Conservation (phyloP, 352 stramenopile genomes). For the Phytophthora pistaciae region DNA sequence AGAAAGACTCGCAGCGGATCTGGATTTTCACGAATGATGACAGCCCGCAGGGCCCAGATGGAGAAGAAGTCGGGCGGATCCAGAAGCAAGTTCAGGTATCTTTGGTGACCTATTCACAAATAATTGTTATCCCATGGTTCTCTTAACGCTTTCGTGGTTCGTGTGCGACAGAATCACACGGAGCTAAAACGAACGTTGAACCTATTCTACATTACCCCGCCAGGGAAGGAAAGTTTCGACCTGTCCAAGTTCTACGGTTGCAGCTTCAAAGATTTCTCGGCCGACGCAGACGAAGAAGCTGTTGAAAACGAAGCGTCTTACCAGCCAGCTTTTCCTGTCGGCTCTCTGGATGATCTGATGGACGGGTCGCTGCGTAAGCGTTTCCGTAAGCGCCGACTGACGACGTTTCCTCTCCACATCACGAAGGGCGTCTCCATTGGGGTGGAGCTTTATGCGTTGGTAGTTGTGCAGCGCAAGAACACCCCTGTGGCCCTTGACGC, state of each 20-base stretch:
- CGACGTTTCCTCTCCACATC: conserved; percentile 71
- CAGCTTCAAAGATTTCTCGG: conserved; percentile 74
- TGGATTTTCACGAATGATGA: conserved; percentile 91
- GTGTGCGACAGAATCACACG: conserved; percentile 64
- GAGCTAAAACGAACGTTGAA: conserved; percentile 82
- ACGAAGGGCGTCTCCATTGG: conserved; percentile 82
- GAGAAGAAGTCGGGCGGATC: conserved; percentile 66
- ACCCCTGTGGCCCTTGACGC: conserved; percentile 72
- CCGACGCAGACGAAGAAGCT: conserved; percentile 27
- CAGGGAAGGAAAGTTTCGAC: conserved; percentile 62
- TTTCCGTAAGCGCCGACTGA: conserved; percentile 81
- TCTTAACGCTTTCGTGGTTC: neutral
- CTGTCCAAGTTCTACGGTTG: conserved; percentile 68
- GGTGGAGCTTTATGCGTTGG: conserved; percentile 78
- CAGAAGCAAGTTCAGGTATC: conserved; percentile 81
- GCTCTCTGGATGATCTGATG: conserved; percentile 79
- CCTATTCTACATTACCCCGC: conserved; percentile 80
- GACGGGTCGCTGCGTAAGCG: conserved; percentile 83
- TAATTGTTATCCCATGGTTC: neutral
- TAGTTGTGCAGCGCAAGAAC: conserved; percentile 70
- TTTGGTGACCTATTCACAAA: neutral
- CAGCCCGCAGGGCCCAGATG: conserved; percentile 48
- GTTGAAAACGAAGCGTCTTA: conserved; percentile 40
- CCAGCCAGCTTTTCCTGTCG: conserved; percentile 79
- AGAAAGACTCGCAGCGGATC: conserved; percentile 86